Evolutionary conservation across 345 rosid species (phyloP).

Genomic region (Anastatica hierochuntica): DNA sequence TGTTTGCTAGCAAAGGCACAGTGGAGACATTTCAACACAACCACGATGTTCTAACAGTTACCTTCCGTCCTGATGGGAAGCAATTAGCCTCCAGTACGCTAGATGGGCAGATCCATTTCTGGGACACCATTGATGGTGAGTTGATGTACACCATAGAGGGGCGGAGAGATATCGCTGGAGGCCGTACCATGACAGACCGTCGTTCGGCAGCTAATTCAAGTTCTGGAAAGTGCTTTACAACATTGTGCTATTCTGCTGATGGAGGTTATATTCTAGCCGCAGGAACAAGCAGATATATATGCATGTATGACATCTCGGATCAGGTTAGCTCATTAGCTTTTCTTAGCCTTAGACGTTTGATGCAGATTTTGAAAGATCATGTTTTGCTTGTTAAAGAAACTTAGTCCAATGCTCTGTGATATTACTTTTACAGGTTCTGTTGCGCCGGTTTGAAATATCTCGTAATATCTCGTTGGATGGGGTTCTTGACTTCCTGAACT

Average conservation of each 20-base stretch:
- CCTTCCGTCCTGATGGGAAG: slow-evolving; percentile 91
- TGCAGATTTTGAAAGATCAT: slow-evolving; percentile 2
- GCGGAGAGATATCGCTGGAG: slow-evolving; percentile 93
- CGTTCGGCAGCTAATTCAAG: slow-evolving; percentile 91
- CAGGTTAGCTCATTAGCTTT: slow-evolving; percentile 49
- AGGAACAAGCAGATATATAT: slow-evolving; percentile 89
- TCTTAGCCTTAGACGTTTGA: neutral
- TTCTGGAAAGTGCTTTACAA: slow-evolving; percentile 88
- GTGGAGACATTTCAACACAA: slow-evolving; percentile 83
- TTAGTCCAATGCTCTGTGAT: slow-evolving; percentile 1
- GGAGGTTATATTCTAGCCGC: slow-evolving; percentile 92
- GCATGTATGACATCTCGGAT: slow-evolving; percentile 93
- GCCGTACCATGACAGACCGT: slow-evolving; percentile 83
- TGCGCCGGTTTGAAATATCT: slow-evolving; percentile 79
- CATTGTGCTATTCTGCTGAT: slow-evolving; percentile 88
- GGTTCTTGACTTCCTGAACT: slow-evolving; percentile 84
- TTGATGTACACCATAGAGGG: slow-evolving; percentile 95
- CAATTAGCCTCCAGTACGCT: slow-evolving; percentile 86
- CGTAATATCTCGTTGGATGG: slow-evolving; percentile 85
- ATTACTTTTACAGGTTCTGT: slow-evolving; percentile 46
- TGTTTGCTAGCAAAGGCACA: slow-evolving; percentile 82
- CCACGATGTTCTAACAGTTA: slow-evolving; percentile 81
- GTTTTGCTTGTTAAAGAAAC: slow-evolving; percentile 2
- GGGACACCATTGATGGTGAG: slow-evolving; percentile 86
- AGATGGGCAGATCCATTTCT: slow-evolving; percentile 93